A percentile compares a stretch with the other conserved stretches of the same genome.
These are phyloP conservation scores for Pleurotus sapidus DNA, from an alignment of 768 basidiomycete species.

Conservation along the genomic window DNA sequence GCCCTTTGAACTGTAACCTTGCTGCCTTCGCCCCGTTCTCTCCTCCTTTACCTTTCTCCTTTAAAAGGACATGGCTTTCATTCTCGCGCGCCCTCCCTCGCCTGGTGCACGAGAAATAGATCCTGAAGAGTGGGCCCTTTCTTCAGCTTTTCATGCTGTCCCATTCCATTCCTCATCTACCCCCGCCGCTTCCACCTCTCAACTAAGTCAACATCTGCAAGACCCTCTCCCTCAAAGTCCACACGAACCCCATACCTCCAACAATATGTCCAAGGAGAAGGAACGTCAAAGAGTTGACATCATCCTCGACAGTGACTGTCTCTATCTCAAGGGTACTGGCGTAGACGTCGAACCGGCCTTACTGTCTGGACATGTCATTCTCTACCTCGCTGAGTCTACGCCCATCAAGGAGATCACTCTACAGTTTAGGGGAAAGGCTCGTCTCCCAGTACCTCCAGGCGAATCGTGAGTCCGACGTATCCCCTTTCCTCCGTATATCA, in stretches of 20 bases:
- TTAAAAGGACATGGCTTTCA: not conserved
- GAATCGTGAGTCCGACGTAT: conserved; percentile 51
- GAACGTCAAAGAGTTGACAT: conserved; percentile 68
- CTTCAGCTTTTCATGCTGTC: not conserved
- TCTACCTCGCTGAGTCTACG: conserved; percentile 79
- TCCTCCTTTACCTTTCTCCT: not conserved
- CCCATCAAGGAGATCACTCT: conserved; percentile 84
- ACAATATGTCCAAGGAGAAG: conserved; percentile 43
- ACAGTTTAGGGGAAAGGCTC: conserved; percentile 80
- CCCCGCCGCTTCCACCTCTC: not conserved
- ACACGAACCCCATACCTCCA: conserved; percentile 9
- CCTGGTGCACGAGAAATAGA: conserved; percentile 2
- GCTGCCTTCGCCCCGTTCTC: not conserved
- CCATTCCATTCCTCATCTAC: conserved; percentile 4
- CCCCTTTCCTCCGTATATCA: conserved; percentile 6
- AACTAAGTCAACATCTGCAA: not conserved
- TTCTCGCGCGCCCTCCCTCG: conserved; percentile 5
- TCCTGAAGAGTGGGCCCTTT: conserved; percentile 5
- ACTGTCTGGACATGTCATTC: conserved; percentile 77
- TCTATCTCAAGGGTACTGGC: conserved; percentile 77
- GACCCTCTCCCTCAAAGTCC: not conserved
- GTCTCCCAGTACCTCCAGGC: conserved; percentile 52
- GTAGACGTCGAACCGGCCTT: conserved; percentile 79
- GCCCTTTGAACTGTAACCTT: not conserved
- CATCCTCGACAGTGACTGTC: conserved; percentile 62